Conservation (phyloP, 106 monocot genomes). For the Platanthera guangdongensis region DNA sequence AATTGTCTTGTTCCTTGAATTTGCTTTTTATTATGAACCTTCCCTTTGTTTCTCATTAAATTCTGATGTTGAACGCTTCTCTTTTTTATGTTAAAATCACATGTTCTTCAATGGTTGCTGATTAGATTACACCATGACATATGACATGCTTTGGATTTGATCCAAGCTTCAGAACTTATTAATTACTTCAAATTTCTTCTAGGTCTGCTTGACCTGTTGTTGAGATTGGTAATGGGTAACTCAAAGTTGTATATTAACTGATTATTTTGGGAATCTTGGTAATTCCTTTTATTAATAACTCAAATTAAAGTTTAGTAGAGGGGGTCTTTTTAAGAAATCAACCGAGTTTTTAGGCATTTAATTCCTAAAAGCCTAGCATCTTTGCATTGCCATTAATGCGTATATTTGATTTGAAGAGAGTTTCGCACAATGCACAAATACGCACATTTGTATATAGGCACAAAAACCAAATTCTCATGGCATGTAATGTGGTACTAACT, state of each 20-base stretch:
- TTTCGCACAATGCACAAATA: background rate
- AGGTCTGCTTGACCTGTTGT: background rate
- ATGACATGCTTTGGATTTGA: background rate
- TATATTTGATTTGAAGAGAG: background rate
- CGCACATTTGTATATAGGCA: background rate
- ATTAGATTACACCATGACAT: background rate
- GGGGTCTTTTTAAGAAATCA: background rate
- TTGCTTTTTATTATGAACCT: background rate
- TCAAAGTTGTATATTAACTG: background rate
- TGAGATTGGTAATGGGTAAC: background rate
- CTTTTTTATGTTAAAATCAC: background rate
- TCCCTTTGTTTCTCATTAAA: background rate
- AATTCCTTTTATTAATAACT: background rate
- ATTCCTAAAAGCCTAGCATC: background rate
- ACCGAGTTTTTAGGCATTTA: background rate
- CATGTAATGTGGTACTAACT: no score
- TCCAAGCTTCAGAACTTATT: background rate
- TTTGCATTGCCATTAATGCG: background rate
- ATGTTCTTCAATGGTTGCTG: background rate
- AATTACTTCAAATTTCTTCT: background rate
- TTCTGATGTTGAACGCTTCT: background rate
- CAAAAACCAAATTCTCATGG: no score
- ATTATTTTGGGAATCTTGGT: background rate
- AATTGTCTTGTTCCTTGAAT: constrained; percentile 2
- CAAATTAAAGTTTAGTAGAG: background rate